phyloP scores from a whole-genome alignment of 1,139 yeast genomes.

The Saccharomyces hybrid region DNA sequence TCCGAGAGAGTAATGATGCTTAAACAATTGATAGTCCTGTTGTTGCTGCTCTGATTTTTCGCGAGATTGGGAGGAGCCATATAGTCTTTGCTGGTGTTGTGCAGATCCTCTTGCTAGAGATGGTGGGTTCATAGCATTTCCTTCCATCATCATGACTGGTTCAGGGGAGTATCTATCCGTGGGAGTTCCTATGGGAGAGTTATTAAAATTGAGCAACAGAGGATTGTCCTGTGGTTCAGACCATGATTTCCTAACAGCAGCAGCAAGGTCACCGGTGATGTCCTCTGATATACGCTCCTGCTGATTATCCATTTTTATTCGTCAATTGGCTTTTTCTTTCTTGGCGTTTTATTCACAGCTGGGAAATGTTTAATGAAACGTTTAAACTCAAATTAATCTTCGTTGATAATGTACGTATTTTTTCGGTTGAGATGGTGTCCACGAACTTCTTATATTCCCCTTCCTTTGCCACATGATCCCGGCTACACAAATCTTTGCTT shows the following conservation, averaged over 20 bases:
- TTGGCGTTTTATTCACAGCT: not conserved
- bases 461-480: not conserved
- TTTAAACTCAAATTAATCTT: not conserved
- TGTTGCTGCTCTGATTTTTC: not conserved
- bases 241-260: slow-evolving; percentile 30
- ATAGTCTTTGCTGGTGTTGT: slow-evolving; percentile 3
- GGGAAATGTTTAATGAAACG: not conserved
- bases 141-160: not conserved
- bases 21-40: slow-evolving; percentile 22
- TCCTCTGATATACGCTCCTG: slow-evolving; percentile 6
- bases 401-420: not conserved
- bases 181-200: slow-evolving; percentile 19
- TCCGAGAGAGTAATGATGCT: slow-evolving; percentile 23
- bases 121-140: not conserved
- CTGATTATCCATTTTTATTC: slow-evolving; percentile 5
- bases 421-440: no score
- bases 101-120: slow-evolving; percentile 7
- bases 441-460: not conserved
- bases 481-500: not conserved
- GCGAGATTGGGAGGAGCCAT: not conserved
- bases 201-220: not conserved
- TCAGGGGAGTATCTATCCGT: slow-evolving; percentile 1
- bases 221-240: slow-evolving; percentile 22
- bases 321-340: not conserved
- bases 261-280: slow-evolving; percentile 21